Base-by-base conservation (phyloP, 2,329 filamentous ascomycete genomes). In the Neofusicoccum ribis region DNA sequence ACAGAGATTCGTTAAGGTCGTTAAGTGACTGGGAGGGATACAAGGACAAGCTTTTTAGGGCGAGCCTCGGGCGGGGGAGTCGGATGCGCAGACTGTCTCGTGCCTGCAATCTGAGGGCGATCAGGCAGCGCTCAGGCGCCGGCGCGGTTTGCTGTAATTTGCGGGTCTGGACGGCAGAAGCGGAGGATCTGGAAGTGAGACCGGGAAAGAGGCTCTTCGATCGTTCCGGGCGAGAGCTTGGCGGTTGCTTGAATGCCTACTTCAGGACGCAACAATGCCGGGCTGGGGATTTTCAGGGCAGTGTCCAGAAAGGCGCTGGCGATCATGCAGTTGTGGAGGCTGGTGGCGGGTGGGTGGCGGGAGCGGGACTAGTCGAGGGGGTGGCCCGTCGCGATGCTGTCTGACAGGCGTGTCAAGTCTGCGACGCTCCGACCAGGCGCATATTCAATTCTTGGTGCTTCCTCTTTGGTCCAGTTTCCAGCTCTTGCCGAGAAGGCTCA, bases 391-490 rank as follows among this genome's bases (percentile, higher is more conserved):
- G 61, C 61, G 61, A 54, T 46, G 61, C 39, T 47, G 61, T 63
- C 41, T 27, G 61, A 63, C 31, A 17, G 61, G 14, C 46, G 61
- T 63, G 50, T 63, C 61, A 63, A 63, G 17, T 63, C 61, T 63
- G 61, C n/a, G 50, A 63, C 61, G 50, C 49, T 54, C 49, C 41
- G 46, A 44, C 39, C 56, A 34, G 3, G 43, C 41, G 43, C 56
- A 60, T 60, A 37, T 60, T 60, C 56, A 7, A 36, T 20, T 36
- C n/a, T 59, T 43, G 23, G 27, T 34, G 14, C 17, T 11, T 59
- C 39, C 46, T 46, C 12, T 46, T 43, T 58, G 52, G 20, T 34
- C 20, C 36, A 17, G 34, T 34, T 46, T 50, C 49, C 46, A 47
- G 61, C 61, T 63, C 27, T 56, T 61, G 20, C 9, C 34, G 60